These are phyloP conservation scores for Arthrobotrys sinensis DNA, from an alignment of 2,329 filamentous ascomycete genomes.

Conservation along the genomic window DNA sequence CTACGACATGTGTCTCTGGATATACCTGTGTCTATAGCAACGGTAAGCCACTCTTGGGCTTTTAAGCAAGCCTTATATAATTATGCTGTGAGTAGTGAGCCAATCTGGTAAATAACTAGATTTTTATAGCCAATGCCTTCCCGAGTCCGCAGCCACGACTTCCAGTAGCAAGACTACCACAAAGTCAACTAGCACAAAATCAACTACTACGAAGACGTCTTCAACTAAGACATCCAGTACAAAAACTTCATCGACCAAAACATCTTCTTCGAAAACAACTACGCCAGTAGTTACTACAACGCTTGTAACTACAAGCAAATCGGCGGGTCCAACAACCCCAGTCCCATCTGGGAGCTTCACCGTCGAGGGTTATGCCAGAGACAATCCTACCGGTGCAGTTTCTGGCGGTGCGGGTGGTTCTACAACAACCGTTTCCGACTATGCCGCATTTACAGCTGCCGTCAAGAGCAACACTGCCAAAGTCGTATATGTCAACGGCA, in stretches of 20 bases:
- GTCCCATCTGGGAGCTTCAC: slow-evolving; percentile 36
- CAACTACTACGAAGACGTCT: slow-evolving; percentile 24
- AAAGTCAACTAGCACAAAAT: slow-evolving; percentile 13
- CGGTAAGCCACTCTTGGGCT: slow-evolving; percentile 30
- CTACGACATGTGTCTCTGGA: slow-evolving; percentile 68
- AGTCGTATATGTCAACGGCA: slow-evolving; percentile 69
- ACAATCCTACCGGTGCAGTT: slow-evolving; percentile 64
- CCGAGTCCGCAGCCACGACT: slow-evolving; percentile 59
- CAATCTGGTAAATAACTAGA: slow-evolving; percentile 43
- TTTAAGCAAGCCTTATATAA: background rate
- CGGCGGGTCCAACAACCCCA: slow-evolving; percentile 3
- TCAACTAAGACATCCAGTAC: slow-evolving; percentile 26
- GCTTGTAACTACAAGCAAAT: background rate
- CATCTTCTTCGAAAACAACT: slow-evolving; percentile 26
- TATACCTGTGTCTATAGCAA: slow-evolving; percentile 68
- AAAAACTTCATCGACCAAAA: slow-evolving; percentile 27
- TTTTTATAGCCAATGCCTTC: slow-evolving; percentile 69
- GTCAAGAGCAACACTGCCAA: slow-evolving; percentile 69
- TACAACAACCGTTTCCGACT: slow-evolving; percentile 73
- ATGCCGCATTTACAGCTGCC: slow-evolving; percentile 71
- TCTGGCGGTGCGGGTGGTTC: slow-evolving; percentile 72
- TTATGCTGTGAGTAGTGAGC: background rate
- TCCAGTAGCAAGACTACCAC: slow-evolving; percentile 12
- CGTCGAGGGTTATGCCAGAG: slow-evolving; percentile 33
- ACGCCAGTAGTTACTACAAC: background rate